phyloP scores from a whole-genome alignment of 352 stramenopile genomes.

The Globisporangium iwayamae region DNA sequence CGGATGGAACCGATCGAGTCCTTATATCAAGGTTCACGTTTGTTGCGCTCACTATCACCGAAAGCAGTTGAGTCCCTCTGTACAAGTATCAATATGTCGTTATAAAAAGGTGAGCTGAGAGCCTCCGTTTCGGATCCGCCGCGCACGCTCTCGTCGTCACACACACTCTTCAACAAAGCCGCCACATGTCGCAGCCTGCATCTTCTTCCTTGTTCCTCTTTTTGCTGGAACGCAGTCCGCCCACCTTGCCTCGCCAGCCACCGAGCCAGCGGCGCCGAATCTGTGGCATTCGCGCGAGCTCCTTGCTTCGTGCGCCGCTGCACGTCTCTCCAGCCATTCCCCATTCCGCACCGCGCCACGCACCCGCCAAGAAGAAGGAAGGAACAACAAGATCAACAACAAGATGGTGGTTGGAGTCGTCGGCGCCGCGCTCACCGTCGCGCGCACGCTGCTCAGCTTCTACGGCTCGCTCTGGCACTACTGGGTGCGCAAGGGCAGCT shows the following conservation, averaged over 20 bases:
- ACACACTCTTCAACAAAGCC: slow-evolving; percentile 4
- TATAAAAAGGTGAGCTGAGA: background rate
- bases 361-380: slow-evolving; percentile 2
- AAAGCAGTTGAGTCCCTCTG: background rate
- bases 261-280: background rate
- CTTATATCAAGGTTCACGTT: background rate
- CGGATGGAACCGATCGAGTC: background rate
- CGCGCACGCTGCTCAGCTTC: slow-evolving; percentile 60
- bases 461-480: slow-evolving; percentile 79
- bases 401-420: slow-evolving; percentile 33
- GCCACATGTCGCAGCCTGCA: slow-evolving; percentile 1
- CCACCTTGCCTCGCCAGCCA: background rate
- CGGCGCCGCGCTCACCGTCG: slow-evolving; percentile 20
- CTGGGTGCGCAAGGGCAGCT: slow-evolving; percentile 70
- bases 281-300: slow-evolving; percentile 2
- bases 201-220: slow-evolving; percentile 6
- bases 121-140: background rate
- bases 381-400: background rate
- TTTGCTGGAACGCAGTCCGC: background rate
- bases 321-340: background rate
- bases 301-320: background rate
- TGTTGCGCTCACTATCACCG: background rate
- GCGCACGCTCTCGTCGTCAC: background rate
- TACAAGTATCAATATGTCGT: background rate
- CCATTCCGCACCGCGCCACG: slow-evolving; percentile 10